These are phyloP conservation scores for Phytomonas serpens DNA, from an alignment of 208 protist species.

Conservation along the genomic window DNA sequence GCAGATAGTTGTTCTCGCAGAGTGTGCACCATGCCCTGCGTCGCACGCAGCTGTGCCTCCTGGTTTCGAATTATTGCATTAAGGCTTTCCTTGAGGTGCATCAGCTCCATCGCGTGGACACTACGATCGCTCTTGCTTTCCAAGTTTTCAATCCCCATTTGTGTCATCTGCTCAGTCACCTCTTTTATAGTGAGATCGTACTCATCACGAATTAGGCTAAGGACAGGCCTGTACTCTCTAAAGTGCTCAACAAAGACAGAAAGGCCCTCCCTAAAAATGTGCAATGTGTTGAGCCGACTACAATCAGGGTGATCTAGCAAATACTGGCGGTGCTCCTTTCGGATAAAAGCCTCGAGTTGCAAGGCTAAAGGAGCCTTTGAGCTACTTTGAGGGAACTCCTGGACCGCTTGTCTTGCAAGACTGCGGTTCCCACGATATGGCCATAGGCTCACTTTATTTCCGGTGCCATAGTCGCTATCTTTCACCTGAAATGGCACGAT, in stretches of 20 bases:
- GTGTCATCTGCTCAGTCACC: conserved; percentile 34
- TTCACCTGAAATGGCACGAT: neutral
- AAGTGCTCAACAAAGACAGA: conserved; percentile 76
- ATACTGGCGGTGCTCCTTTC: conserved; percentile 67
- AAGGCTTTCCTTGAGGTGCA: conserved; percentile 63
- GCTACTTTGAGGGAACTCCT: conserved; percentile 12
- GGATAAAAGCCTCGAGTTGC: conserved; percentile 78
- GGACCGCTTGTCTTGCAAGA: conserved; percentile 16
- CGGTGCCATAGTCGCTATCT: neutral
- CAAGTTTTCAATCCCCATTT: conserved; percentile 43
- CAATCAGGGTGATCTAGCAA: conserved; percentile 52
- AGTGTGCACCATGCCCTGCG: conserved; percentile 58
- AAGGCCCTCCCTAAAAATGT: conserved; percentile 81
- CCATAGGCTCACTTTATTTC: neutral
- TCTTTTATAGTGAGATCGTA: conserved; percentile 74
- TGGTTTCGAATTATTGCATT: conserved; percentile 81
- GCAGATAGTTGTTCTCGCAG: conserved; percentile 65
- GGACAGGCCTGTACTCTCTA: conserved; percentile 58
- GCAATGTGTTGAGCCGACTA: conserved; percentile 56
- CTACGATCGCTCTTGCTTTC: conserved; percentile 66
- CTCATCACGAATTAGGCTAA: conserved; percentile 72
- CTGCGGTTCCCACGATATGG: neutral
- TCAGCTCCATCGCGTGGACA: conserved; percentile 69
- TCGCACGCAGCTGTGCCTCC: conserved; percentile 65
- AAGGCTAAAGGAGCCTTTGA: conserved; percentile 67